A percentile compares a stretch with the other conserved stretches of the same genome.
phyloP scores from a whole-genome alignment of 2,329 filamentous ascomycete species.

The Harringtonia lauricola region DNA sequence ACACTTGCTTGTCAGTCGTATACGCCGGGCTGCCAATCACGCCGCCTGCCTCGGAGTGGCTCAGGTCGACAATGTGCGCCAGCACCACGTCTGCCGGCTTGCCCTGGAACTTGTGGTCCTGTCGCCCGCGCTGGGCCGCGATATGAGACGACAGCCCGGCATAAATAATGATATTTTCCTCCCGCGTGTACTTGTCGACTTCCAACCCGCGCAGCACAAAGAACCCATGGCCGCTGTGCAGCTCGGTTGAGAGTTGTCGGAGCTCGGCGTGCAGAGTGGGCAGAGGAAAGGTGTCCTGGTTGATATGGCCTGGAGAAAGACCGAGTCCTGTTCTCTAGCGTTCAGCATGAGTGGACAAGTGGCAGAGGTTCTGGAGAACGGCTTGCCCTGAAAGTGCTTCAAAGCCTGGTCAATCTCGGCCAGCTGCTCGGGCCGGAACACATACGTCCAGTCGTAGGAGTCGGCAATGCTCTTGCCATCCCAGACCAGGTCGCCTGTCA shows the following conservation, averaged over 20 bases:
- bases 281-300: slow-evolving; percentile 42
- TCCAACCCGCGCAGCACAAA: slow-evolving; percentile 48
- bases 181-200: slow-evolving; percentile 37
- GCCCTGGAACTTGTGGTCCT: slow-evolving; percentile 35
- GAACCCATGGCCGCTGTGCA: slow-evolving; percentile 50
- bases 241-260: slow-evolving; percentile 37
- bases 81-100: slow-evolving; percentile 40
- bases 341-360: neutral
- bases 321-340: slow-evolving; percentile 19
- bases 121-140: slow-evolving; percentile 38
- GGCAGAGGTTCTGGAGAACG: neutral
- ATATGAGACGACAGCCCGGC: slow-evolving; percentile 49
- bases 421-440: slow-evolving; percentile 32
- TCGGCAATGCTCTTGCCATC: slow-evolving; percentile 36
- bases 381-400: slow-evolving; percentile 28
- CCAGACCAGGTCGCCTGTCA: slow-evolving; percentile 44
- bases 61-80: slow-evolving; percentile 53
- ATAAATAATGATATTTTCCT: slow-evolving; percentile 50
- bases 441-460: slow-evolving; percentile 41
- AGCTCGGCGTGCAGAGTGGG: slow-evolving; percentile 37
- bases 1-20: slow-evolving; percentile 49
- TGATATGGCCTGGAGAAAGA: slow-evolving; percentile 29
- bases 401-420: slow-evolving; percentile 35
- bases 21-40: slow-evolving; percentile 46
- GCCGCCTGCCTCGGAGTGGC: slow-evolving; percentile 19